phyloP scores from a whole-genome alignment of 192 early-diverging fungal species.

The Funneliformis mosseae region DNA sequence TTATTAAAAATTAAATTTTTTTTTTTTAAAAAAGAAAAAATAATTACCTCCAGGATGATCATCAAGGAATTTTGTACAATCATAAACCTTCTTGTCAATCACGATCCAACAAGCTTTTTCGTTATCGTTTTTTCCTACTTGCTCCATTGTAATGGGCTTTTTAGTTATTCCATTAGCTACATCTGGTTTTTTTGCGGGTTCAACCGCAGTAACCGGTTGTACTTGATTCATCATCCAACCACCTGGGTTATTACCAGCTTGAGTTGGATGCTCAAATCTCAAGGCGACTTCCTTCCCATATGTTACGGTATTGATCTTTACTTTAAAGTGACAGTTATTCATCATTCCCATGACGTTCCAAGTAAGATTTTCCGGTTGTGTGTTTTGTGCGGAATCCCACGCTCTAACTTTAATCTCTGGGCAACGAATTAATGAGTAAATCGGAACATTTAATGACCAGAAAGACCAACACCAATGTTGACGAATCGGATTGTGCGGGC shows the following conservation, averaged over 20 bases:
- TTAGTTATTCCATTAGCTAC: not conserved
- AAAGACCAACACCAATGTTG: constrained; percentile 67
- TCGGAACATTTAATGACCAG: constrained; percentile 51
- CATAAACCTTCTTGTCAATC: constrained; percentile 72
- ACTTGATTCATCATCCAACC: constrained; percentile 58
- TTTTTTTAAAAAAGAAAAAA: too few species aligned
- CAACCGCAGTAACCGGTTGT: constrained; percentile 1
- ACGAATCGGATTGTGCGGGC: not conserved
- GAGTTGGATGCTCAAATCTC: constrained; percentile 59
- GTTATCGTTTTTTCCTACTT: constrained; percentile 67
- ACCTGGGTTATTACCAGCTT: constrained; percentile 40
- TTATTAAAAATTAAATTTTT: too few species aligned
- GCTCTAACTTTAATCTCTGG: constrained; percentile 62
- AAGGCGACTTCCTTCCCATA: constrained; percentile 24
- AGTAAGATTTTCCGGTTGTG: constrained; percentile 58
- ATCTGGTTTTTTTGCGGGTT: not conserved
- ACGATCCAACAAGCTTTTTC: constrained; percentile 81
- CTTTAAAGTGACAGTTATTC: constrained; percentile 68
- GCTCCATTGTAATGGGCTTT: constrained; percentile 47
- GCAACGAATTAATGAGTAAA: constrained; percentile 41
- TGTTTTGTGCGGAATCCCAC: constrained; percentile 63
- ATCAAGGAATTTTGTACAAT: constrained; percentile 69
- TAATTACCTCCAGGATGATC: constrained; percentile 80
- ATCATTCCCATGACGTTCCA: constrained; percentile 83
- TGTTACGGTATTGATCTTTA: constrained; percentile 43